Evolutionary conservation across 1,284 basidiomycete genomes (phyloP), one percentile per base, ranked within the genome.

Genomic region (Inonotus obliquus): DNA sequence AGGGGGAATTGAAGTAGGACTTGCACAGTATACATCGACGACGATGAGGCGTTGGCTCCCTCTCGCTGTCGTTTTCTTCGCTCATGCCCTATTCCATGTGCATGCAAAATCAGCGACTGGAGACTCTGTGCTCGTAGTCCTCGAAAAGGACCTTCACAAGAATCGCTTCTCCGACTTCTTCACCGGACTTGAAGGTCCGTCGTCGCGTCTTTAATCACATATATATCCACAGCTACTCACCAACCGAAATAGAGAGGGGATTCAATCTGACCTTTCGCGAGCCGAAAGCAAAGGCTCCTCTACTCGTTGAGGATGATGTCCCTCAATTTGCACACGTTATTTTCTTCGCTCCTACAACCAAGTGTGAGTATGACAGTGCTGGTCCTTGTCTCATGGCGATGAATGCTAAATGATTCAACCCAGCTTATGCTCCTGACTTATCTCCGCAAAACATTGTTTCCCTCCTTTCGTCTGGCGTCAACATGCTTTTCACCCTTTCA

Each of bases 401-500:
- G 65, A 37, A 63, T 32, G 32, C 32, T 32, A 9, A 32, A 9
- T 9, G n/a, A 9, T n/a, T 44, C 41, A 7, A 44, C 19, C 32
- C n/a, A 94, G 91, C 79, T 35, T 86, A 87, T 63, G 81, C 90
- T 0, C 74, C 80, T 62, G 92, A 94, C 68, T 81, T 99, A 57
- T 85, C 86, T 0, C 94, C 96, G 0, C 93, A 96, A 74, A 79
- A 84, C 11, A 79, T 98, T 56, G 83, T 98, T 54, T 72, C 81
- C 39, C 85, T 93, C 54, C 81, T 96, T 58, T 77, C 84, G 10
- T 79, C 80, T 65, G 79, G 85, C 63, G 89, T 92, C 57, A 98
- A 98, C 78, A 79, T 98, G 63, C 81, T 99, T 64, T 77, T 96
- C 67, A 86, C 89, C 1, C 81, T 96, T 60, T 91, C 92, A 0